Evolutionary conservation across 495 filamentous ascomycete species (phyloP), one percentile per base, ranked within the genome.

Genomic region (Aspergillus funiculosus): DNA sequence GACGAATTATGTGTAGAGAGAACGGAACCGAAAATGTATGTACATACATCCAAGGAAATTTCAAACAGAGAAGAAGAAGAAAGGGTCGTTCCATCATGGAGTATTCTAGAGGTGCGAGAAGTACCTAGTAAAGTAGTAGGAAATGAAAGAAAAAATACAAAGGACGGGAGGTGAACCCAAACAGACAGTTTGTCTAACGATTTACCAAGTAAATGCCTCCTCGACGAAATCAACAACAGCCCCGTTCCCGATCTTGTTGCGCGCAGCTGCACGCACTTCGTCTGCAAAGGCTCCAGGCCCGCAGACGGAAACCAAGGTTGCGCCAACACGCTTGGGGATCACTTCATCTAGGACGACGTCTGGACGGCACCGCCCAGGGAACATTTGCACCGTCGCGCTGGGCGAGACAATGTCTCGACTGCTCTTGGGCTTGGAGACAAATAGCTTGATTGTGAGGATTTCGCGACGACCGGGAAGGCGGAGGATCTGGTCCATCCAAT

Each of bases 401-500:
- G 85, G 84, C 47, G 78, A 85, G 50, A 89, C 79, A 27, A 94
- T 88, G 61, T 95, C 88, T 49, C 86, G 81, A 7, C 77, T 80
- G 24, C 76, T 82, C 44, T 81, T 76, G 3, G 91, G 91, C 48
- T 88, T 82, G 46, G 87, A 92, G 43, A 98, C 85, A 59, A 95
- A 98, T 4, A 97, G 71, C 71, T 89, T 79, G 45, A 97, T 82
- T 30, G 79, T 77, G 29, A 98, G 78, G 2, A 90, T 77, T 19
- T 96, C 87, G 19, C 89, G 78, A 0, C 92, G 81, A 35, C 74
- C 76, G 6, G 89, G 86, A 73, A 96, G 86, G 2, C 78, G 78
- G 26, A 98, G 75, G 48, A 97, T 91, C 58, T 86, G 74, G 49
- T 94, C 91, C 92, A 98, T 98, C 87, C 86, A 98, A 6, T 83